phyloP scores from a whole-genome alignment of 1,139 yeast species.

The Magnusiomyces ingens region DNA sequence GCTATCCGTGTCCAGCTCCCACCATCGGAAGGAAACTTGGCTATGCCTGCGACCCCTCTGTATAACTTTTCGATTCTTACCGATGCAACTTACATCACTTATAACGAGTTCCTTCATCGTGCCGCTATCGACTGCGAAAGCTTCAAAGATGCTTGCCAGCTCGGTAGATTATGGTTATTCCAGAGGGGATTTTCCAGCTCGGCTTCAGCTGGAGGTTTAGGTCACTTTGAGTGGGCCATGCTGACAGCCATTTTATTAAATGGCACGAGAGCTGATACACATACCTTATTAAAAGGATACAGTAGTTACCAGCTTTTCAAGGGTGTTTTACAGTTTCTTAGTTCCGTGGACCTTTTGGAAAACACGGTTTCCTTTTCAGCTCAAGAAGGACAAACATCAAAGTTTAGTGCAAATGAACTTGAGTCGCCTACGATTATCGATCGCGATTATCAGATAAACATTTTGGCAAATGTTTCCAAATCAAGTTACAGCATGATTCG shows the following conservation, averaged over 20 bases:
- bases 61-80: conserved; percentile 77
- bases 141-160: conserved; percentile 80
- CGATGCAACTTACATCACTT: conserved; percentile 60
- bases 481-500: conserved; percentile 59
- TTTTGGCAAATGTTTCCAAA: conserved; percentile 74
- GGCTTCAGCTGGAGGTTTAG: conserved; percentile 63
- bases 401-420: conserved; percentile 13
- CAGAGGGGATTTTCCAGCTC: conserved; percentile 74
- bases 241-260: conserved; percentile 80
- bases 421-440: conserved; percentile 44
- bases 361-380: conserved; percentile 22
- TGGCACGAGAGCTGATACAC: conserved; percentile 72
- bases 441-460: conserved; percentile 63
- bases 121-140: conserved; percentile 70
- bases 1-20: conserved; percentile 47
- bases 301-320: conserved; percentile 90
- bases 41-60: conserved; percentile 68
- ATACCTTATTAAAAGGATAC: conserved; percentile 74
- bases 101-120: conserved; percentile 67
- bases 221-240: conserved; percentile 82
- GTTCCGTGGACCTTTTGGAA: conserved; percentile 61
- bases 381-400: conserved; percentile 10
- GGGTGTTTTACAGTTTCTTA: conserved; percentile 74
- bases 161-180: conserved; percentile 83
- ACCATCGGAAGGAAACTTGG: conserved; percentile 27